Conservation (phyloP, 129 eudicot genomes). For the Pseudognaphalium luteoalbum region DNA sequence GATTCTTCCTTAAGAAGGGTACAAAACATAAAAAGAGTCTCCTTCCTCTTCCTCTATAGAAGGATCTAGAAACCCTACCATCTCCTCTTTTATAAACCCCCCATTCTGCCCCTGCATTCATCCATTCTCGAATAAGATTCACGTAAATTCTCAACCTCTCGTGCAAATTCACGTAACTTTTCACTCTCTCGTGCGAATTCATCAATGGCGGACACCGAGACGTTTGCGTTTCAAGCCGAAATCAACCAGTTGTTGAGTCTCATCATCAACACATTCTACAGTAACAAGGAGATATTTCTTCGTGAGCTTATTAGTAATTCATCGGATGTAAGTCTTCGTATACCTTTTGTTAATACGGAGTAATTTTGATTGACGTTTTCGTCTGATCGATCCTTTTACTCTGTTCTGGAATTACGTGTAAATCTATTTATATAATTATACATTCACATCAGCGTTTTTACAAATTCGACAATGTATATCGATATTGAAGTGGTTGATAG, state of each 20-base stretch:
- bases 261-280: slow-evolving; percentile 59
- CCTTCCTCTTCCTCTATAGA: neutral
- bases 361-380: neutral
- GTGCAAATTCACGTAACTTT: neutral
- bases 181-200: neutral
- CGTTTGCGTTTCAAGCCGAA: slow-evolving; percentile 58
- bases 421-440: too few species aligned
- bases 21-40: too few species aligned
- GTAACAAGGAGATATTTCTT: slow-evolving; percentile 59
- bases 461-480: neutral
- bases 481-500: too few species aligned
- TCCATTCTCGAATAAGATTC: neutral
- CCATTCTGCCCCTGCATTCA: neutral
- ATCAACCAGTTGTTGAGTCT: slow-evolving; percentile 58
- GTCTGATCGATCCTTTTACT: neutral
- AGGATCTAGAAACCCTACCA: neutral
- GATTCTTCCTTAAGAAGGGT: too few species aligned
- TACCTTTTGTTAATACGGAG: neutral
- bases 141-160: neutral
- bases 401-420: neutral
- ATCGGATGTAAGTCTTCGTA: slow-evolving; percentile 46
- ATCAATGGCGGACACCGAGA: slow-evolving; percentile 49
- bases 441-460: too few species aligned
- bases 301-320: slow-evolving; percentile 65
- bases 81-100: neutral